These are phyloP conservation scores for Phaeosphaeriaceae sp. DNA, from an alignment of 2,329 filamentous ascomycete genomes.

Conservation along the genomic window DNA sequence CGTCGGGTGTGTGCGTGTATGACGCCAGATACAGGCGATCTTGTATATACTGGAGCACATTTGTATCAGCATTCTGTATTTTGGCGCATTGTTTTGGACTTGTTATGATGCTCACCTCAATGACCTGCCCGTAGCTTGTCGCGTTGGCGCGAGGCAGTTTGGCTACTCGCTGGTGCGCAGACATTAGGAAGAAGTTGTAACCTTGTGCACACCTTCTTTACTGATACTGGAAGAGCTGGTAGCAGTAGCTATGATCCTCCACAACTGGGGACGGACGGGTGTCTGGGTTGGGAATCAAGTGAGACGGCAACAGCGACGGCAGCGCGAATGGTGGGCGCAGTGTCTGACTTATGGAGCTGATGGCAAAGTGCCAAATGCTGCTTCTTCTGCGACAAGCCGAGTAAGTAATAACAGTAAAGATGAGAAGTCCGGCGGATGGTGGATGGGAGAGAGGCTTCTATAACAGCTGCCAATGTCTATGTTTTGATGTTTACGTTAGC, in stretches of 20 bases:
- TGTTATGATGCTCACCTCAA: slow-evolving; percentile 78
- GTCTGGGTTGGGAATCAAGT: slow-evolving; percentile 18
- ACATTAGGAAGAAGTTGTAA: slow-evolving; percentile 30
- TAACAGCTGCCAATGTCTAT: slow-evolving; percentile 26
- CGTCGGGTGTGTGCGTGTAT: slow-evolving; percentile 81
- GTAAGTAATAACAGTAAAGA: slow-evolving; percentile 48
- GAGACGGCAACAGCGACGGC: slow-evolving; percentile 23
- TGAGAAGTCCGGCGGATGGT: slow-evolving; percentile 39
- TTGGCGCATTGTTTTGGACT: slow-evolving; percentile 30
- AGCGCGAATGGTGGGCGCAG: slow-evolving; percentile 14
- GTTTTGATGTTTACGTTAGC: slow-evolving; percentile 33
- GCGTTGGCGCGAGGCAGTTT: slow-evolving; percentile 40
- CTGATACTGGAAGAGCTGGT: slow-evolving; percentile 20
- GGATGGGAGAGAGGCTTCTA: slow-evolving; percentile 28
- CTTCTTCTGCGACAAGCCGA: slow-evolving; percentile 23
- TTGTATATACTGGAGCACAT: slow-evolving; percentile 50
- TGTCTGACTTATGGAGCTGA: slow-evolving; percentile 19
- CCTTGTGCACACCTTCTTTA: slow-evolving; percentile 7
- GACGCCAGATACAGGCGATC: slow-evolving; percentile 95
- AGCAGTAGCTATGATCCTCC: slow-evolving; percentile 13
- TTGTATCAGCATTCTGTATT: slow-evolving; percentile 15
- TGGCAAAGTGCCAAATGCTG: slow-evolving; percentile 27
- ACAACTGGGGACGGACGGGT: slow-evolving; percentile 9
- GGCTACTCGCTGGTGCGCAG: slow-evolving; percentile 34
- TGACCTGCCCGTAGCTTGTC: slow-evolving; percentile 79